A percentile compares a stretch with the other conserved stretches of the same genome.
Conservation (phyloP, 331 rosid species). For the Quercus lobata region DNA sequence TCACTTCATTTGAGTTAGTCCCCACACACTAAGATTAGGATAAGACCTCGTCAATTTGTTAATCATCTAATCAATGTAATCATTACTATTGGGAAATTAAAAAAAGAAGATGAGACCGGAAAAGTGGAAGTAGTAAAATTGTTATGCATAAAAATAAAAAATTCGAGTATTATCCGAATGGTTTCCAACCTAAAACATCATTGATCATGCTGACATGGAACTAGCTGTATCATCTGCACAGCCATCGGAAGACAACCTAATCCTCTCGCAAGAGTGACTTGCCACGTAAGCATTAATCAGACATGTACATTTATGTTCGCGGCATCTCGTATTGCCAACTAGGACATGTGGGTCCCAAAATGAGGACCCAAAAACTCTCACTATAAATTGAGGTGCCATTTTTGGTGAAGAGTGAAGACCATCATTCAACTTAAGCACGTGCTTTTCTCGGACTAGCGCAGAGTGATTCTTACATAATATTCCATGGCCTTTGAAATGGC, state of each 20-base stretch:
- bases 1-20: neutral
- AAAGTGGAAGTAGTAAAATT: neutral
- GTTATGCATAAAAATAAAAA: neutral
- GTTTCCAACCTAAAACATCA: neutral
- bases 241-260: neutral
- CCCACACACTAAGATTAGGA: constrained; percentile 4
- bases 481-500: constrained; percentile 4
- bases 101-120: neutral
- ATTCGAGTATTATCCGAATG: constrained; percentile 8
- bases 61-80: neutral
- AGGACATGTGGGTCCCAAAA: neutral
- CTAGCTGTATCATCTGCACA: neutral
- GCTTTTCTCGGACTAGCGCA: neutral
- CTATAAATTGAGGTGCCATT: neutral
- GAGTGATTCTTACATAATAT: neutral
- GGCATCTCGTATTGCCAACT: constrained; percentile 10
- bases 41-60: neutral
- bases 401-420: neutral
- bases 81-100: neutral
- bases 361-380: neutral
- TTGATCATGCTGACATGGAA: constrained; percentile 18
- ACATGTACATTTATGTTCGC: neutral
- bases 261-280: too few relatives aligned
- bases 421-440: neutral
- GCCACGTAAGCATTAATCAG: too few relatives aligned